Percentiles rank a stretch among this genome's conserved stretches.
Conservation (phyloP, 73 alveolate species). For the Stentor roeselii region DNA sequence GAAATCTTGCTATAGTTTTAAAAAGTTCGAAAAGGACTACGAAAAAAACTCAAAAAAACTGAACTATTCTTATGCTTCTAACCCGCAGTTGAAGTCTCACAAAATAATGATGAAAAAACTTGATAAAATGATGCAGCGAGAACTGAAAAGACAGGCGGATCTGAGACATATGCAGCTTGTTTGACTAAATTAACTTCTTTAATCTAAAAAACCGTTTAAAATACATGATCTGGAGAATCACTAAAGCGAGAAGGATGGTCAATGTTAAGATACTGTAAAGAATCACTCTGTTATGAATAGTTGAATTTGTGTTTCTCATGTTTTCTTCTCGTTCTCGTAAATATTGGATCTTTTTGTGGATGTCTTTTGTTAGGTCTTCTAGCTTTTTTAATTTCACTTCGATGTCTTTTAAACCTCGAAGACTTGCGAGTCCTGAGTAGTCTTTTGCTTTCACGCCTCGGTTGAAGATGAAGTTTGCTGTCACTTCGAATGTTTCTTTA, state of each 20-base stretch:
- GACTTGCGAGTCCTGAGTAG: conserved; percentile 18
- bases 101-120: too few relatives aligned
- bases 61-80: too few relatives aligned
- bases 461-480: background rate
- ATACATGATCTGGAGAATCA: conserved; percentile 10
- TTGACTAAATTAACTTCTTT: conserved; percentile 9
- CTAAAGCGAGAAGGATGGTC: background rate
- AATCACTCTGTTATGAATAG: conserved; percentile 25
- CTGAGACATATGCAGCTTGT: too few relatives aligned
- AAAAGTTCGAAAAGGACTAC: too few relatives aligned
- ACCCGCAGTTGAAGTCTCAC: too few relatives aligned
- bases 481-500: background rate
- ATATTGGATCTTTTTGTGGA: conserved; percentile 10
- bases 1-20: too few relatives aligned
- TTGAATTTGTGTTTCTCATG: conserved; percentile 25
- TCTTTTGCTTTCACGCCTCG: conserved; percentile 29
- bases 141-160: too few relatives aligned
- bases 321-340: conserved; percentile 31
- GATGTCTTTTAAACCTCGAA: background rate
- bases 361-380: conserved; percentile 22
- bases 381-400: conserved; percentile 1
- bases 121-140: too few relatives aligned
- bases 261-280: conserved; percentile 25
- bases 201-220: conserved; percentile 9
- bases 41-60: too few relatives aligned